Evolutionary conservation across 2,329 filamentous ascomycete species (phyloP), one percentile per base, ranked within the genome.

Genomic region (Aspergillus versicolor): DNA sequence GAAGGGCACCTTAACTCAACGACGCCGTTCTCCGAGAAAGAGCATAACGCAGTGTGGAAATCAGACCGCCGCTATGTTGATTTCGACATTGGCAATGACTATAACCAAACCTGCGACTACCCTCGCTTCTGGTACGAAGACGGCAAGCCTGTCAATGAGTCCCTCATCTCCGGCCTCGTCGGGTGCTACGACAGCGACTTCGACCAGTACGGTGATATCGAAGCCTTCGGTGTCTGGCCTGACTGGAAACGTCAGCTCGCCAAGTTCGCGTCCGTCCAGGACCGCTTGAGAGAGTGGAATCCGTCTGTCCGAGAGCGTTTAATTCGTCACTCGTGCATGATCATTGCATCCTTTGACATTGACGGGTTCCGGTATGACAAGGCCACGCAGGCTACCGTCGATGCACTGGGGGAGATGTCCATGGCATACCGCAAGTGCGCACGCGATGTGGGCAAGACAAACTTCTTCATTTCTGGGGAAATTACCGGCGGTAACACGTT

Each of bases 301-400:
- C 81, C 83, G 2, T 79, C 80, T 11, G 85, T 88, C 0, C 73
- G 80, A 34, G 77, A 81, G 45, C 84, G 83, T 62, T 73, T 88
- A 56, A 80, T 82, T 60, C 80, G 80, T 44, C 85, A 87, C 64
- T 86, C 84, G 1, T 88, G 86, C 70, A 83, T 88, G 70, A 77
- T 83, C 27, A 85, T 88, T 55, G 71, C 76, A 19, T 82, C 80
- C 60, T 75, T 88, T n/a, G 86, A 88, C 64, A 82, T 88, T 54
- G 86, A 88, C 64, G 86, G 85, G 0, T 87, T 85, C 65, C 82
- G 86, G 53, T 85, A 86, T 70, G 86, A 88, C 72, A 88, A 88
- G 70, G 86, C 84, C 2, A 82, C 84, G 15, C 85, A 87, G 64
- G 80, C 84, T 12, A 87, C 85, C 0, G 79, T 87, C 5, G 86